phyloP scores from a whole-genome alignment of 441 rosid genomes.

The Gossypium aridum region DNA sequence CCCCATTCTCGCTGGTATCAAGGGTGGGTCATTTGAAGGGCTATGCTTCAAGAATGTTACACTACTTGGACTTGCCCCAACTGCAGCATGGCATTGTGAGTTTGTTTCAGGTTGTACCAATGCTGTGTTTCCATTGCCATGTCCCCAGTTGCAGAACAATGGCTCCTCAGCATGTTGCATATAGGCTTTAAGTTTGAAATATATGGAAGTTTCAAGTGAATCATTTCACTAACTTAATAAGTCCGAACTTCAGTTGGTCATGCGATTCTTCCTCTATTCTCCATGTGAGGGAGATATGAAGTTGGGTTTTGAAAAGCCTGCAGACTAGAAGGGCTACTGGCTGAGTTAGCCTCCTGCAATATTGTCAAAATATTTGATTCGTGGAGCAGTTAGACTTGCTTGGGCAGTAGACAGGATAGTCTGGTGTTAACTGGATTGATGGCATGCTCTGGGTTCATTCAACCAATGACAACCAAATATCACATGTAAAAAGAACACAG shows the following conservation, averaged over 20 bases:
- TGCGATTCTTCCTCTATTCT: background rate
- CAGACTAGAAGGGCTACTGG: background rate
- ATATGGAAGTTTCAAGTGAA: constrained; percentile 3
- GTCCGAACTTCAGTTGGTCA: background rate
- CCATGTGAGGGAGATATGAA: background rate
- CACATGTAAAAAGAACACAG: background rate
- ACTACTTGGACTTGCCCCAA: constrained; percentile 37
- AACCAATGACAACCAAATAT: background rate
- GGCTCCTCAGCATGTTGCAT: constrained; percentile 34
- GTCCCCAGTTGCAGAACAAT: constrained; percentile 53
- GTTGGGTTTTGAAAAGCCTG: background rate
- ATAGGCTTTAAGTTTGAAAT: constrained; percentile 14
- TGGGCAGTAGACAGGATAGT: background rate
- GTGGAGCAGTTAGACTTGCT: background rate
- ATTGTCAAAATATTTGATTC: background rate
- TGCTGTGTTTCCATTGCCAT: constrained; percentile 54
- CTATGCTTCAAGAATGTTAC: constrained; percentile 75
- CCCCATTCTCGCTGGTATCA: constrained; percentile 64
- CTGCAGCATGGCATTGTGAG: constrained; percentile 70
- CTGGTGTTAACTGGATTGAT: background rate
- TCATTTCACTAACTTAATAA: background rate
- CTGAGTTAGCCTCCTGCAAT: background rate
- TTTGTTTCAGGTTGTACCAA: constrained; percentile 57
- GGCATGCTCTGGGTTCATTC: background rate
- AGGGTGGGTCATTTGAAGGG: constrained; percentile 50